Conservation (phyloP, 768 basidiomycete genomes). For the Basidioascus undulatus region DNA sequence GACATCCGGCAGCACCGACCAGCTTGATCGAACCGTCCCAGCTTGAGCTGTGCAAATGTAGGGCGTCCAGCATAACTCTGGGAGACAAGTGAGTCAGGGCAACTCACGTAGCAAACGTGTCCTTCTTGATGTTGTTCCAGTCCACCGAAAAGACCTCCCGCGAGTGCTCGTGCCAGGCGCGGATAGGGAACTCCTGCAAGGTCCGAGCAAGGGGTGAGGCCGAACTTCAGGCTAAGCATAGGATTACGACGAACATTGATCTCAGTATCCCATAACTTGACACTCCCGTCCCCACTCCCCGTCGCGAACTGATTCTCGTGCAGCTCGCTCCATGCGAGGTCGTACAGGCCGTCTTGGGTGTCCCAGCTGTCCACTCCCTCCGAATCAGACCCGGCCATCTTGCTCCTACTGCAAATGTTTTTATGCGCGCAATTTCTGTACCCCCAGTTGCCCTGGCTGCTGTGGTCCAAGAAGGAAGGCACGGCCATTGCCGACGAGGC, state of each 20-base stretch:
- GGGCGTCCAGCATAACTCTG: no score
- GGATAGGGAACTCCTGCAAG: constrained; percentile 65
- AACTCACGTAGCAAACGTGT: constrained; percentile 61
- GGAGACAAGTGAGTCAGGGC: constrained; percentile 11
- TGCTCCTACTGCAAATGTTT: constrained; percentile 3
- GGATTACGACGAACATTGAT: constrained; percentile 34
- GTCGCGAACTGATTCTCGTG: constrained; percentile 85
- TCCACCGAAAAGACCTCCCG: constrained; percentile 81
- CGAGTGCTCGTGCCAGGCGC: constrained; percentile 81
- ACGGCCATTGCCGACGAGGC: constrained; percentile 85
- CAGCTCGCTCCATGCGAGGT: constrained; percentile 80
- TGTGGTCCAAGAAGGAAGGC: constrained; percentile 28
- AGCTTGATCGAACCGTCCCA: constrained; percentile 85
- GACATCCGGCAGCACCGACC: constrained; percentile 28
- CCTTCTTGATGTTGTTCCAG: constrained; percentile 85
- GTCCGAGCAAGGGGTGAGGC: no score
- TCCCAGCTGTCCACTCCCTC: constrained; percentile 37
- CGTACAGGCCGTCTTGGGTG: constrained; percentile 70
- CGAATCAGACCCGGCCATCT: neutral
- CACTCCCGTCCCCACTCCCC: constrained; percentile 69
- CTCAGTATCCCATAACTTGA: constrained; percentile 73
- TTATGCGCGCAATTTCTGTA: constrained; percentile 4
- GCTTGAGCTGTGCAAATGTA: no score
- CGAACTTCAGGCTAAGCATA: no score
- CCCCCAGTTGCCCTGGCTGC: constrained; percentile 27